phyloP scores from a whole-genome alignment of 2,329 filamentous ascomycete genomes.

The Penicillium digitatum region DNA sequence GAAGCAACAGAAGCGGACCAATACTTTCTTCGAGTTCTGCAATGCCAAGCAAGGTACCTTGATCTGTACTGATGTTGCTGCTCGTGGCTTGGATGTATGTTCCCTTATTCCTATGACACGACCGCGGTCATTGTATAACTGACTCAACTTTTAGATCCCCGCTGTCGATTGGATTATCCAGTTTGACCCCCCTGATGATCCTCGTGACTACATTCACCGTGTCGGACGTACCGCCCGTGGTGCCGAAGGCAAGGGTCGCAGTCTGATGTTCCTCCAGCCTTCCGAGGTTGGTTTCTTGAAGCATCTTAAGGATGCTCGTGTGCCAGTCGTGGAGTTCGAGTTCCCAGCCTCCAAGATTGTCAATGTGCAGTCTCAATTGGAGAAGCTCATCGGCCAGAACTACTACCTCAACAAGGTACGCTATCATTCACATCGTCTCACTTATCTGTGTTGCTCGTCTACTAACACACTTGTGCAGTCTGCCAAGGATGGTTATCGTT shows the following conservation, averaged over 20 bases:
- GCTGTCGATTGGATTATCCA: conserved; percentile 95
- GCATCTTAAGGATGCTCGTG: conserved; percentile 83
- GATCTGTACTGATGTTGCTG: conserved; percentile 95
- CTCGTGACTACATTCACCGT: conserved; percentile 88
- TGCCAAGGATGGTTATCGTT: conserved; percentile 71
- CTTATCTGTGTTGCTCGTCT: neutral
- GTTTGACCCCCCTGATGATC: conserved; percentile 90
- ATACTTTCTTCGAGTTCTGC: conserved; percentile 96
- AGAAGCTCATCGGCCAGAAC: conserved; percentile 90
- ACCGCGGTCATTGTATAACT: neutral
- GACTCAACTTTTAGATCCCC: conserved; percentile 55
- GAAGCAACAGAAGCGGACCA: conserved; percentile 98
- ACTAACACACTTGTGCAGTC: conserved; percentile 41
- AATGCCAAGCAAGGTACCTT: conserved; percentile 80
- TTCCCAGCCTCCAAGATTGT: conserved; percentile 89
- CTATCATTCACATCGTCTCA: conserved; percentile 3
- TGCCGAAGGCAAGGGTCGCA: conserved; percentile 75
- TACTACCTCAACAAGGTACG: conserved; percentile 89
- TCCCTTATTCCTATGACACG: too few species aligned
- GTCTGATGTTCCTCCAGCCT: conserved; percentile 88
- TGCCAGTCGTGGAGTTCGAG: conserved; percentile 94
- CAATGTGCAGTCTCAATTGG: conserved; percentile 84
- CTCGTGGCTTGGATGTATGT: conserved; percentile 71
- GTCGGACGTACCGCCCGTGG: conserved; percentile 92
- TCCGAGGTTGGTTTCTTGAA: conserved; percentile 87